Evolutionary conservation across 1,284 basidiomycete genomes (phyloP).

Genomic region (Boletus smithii): DNA sequence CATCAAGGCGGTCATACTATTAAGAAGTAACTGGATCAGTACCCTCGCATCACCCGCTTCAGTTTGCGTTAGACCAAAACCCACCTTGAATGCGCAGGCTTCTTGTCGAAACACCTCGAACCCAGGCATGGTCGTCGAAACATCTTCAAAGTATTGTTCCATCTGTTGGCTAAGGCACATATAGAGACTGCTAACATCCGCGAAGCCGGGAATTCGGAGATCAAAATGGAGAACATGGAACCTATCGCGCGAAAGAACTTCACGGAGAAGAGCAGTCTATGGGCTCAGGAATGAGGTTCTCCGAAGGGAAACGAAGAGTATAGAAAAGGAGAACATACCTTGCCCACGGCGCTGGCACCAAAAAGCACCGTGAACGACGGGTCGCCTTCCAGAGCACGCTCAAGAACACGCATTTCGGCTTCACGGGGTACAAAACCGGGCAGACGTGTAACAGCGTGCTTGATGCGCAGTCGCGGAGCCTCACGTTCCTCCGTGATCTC

Average conservation of each 20-base stretch:
- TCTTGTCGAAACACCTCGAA: conserved; percentile 73
- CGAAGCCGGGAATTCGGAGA: conserved; percentile 78
- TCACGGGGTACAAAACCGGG: conserved; percentile 70
- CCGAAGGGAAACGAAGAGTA: background rate
- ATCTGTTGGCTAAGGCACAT: conserved; percentile 73
- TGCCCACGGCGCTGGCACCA: conserved; percentile 77
- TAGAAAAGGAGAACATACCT: conserved; percentile 42
- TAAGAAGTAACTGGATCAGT: conserved; percentile 2
- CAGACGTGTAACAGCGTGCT: conserved; percentile 73
- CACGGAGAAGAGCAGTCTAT: conserved; percentile 72
- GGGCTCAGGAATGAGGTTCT: conserved; percentile 10
- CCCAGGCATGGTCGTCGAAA: conserved; percentile 58
- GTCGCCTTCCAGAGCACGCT: conserved; percentile 62
- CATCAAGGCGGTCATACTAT: conserved; percentile 69
- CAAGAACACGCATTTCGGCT: conserved; percentile 61
- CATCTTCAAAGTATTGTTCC: conserved; percentile 71
- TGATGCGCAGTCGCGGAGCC: conserved; percentile 62
- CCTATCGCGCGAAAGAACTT: conserved; percentile 61
- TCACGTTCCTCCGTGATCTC: conserved; percentile 69
- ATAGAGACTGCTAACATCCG: conserved; percentile 73
- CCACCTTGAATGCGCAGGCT: conserved; percentile 73
- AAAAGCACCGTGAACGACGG: conserved; percentile 78
- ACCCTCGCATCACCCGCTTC: conserved; percentile 1
- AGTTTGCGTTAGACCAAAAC: background rate
- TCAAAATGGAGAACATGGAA: conserved; percentile 84